These are phyloP conservation scores for Aspergillus quadrilineatus DNA, from an alignment of 2,329 filamentous ascomycete genomes.

Conservation along the genomic window DNA sequence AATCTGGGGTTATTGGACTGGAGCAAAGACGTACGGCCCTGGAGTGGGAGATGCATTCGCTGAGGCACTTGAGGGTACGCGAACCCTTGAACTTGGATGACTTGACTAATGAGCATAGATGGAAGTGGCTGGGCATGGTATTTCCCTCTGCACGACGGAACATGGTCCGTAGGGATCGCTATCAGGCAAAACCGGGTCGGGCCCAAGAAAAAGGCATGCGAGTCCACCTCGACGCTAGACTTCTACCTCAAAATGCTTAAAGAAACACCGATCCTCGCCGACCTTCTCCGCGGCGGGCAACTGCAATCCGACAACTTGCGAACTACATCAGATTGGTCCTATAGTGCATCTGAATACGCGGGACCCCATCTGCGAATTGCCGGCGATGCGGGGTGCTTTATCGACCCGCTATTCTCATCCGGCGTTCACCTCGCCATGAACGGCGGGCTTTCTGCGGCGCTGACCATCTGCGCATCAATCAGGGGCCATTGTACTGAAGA, in stretches of 20 bases:
- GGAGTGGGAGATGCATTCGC: neutral
- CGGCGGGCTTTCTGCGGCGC: neutral
- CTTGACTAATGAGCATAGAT: neutral
- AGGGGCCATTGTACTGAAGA: neutral
- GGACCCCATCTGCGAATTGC: neutral
- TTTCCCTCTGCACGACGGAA: neutral
- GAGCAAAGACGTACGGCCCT: neutral
- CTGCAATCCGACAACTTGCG: neutral
- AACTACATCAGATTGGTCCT: neutral
- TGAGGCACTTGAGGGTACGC: neutral
- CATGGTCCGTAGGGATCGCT: neutral
- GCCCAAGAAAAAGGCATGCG: neutral
- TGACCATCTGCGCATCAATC: neutral
- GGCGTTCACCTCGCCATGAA: neutral
- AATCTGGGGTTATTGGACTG: neutral
- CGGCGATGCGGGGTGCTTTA: neutral
- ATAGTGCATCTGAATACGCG: neutral
- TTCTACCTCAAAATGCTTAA: neutral
- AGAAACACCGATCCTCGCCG: neutral
- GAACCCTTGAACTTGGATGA: neutral
- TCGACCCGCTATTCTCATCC: neutral
- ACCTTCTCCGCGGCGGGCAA: neutral
- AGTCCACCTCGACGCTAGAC: neutral
- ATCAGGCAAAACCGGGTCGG: neutral
- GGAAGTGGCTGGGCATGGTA: neutral